Base-by-base conservation (phyloP, 352 stramenopile species). In the Aphanomyces astaci region DNA sequence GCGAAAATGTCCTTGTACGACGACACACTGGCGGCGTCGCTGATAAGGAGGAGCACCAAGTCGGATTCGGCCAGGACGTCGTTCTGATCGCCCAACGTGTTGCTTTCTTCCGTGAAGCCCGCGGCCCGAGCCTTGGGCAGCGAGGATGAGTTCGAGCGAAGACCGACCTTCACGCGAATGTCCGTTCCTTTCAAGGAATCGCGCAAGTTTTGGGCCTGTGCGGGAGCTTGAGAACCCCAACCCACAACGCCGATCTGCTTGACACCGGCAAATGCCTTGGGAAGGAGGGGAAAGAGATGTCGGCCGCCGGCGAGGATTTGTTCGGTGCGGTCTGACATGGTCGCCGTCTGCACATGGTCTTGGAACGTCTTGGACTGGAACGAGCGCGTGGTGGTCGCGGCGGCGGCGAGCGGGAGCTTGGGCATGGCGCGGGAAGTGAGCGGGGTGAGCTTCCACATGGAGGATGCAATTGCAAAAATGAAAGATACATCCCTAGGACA, bases 211-310 rank as follows among this genome's bases (percentile, higher is more conserved):
- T 98, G 95, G 60, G 93, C 96, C 81, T 99, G 96, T 22, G 96
- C 96, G 13, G 96, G 96, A 52, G 94, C 96, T 75, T 99, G 96
- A 39, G 95, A 98, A 76, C 96, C 96, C 96, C 96, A 99, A 75
- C 96, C 96, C 71, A 99, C 98, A 60, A 98, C 94, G 63, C 96
- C 96, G 73, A 99, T 96, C 75, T 98, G 87, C 77, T 98, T 96
- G 66, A 99, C 96, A 56, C 93, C 93, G 28, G 95, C 88, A 76
- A 99, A 98, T 27, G 95, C 96, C 77, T 98, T 92, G 40, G 92
- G 91, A 71, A 98, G 81, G 40, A 98, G 77, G 64, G 91, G 81
- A 81, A 98, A 98, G 43, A 98, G 85, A 82, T 99, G 84, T 72
- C 94, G 89, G 27, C 85, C 85, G 53, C 85, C 85, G 11, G 85